Base-by-base conservation (phyloP, 352 stramenopile species). In the Phytopythium boreale region DNA sequence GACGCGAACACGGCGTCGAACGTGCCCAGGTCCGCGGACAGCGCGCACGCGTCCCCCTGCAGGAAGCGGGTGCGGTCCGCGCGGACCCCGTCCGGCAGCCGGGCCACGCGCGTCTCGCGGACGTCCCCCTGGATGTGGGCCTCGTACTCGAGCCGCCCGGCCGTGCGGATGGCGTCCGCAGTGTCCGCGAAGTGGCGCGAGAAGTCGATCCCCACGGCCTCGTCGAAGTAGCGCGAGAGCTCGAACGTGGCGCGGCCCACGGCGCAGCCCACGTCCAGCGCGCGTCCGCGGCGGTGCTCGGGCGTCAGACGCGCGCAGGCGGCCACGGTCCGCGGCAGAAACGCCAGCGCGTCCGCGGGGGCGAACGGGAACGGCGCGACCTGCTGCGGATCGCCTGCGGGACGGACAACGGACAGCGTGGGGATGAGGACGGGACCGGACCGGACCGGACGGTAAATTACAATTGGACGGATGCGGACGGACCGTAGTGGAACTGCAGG, bases 1-100 rank as follows among this genome's bases (percentile, higher is more conserved):
- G 91, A 96, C 52, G 97, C 94, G 63, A 99, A 90, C 17, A 99
- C 84, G 29, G 82, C 91, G 74, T 99, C 96, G 68, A 99, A 99
- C 41, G 61, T 84, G 73, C 89, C 89, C 26, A 95, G 70, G 20
- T 78, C 79, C 9, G 66, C 56, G 4, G 72, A 82, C 34, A 99
- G 68, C 26, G 89, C 87, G 69, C 95, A 99, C 12, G 96, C 96
- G 75, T 99, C 96, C 7, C 95, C 96, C 60, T 97, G 87, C 53
- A 88, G 80, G 78, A 99, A 99, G n/a, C 80, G 70, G 7, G 96
- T 80, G 53, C 79, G 73, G 19, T 66, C 82, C 2, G 72, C 72
- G 36, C 94, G 80, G 9, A 88, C 77, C 50, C 76, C 80, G 19
- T 70, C 59, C 0, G 89, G 84, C 27, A 98, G 68, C 64, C 75